Percentiles rank a stretch among this genome's conserved stretches.
These are phyloP conservation scores for Pezicula neosporulosa DNA, from an alignment of 2,329 filamentous ascomycete genomes.

Conservation along the genomic window DNA sequence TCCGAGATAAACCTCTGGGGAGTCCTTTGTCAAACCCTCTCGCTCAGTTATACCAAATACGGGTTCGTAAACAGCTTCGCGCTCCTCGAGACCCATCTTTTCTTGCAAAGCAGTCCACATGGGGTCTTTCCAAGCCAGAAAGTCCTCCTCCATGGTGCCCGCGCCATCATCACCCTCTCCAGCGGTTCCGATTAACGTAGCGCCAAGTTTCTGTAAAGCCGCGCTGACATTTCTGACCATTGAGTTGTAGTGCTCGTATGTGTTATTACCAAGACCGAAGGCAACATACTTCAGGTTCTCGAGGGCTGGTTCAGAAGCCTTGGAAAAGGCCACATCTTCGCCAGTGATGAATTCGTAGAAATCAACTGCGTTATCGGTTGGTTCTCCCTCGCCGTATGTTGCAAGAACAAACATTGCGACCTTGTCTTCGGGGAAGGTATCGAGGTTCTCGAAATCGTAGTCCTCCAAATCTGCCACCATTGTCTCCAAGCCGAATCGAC, in stretches of 20 bases:
- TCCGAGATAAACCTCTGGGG: conserved; percentile 83
- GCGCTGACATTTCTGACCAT: conserved; percentile 94
- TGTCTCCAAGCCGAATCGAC: conserved; percentile 91
- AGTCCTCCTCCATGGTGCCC: conserved; percentile 99
- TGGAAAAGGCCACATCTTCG: conserved; percentile 79
- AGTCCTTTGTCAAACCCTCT: conserved; percentile 69
- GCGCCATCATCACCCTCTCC: conserved; percentile 97
- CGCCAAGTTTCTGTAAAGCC: conserved; percentile 77
- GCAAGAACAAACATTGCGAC: conserved; percentile 92
- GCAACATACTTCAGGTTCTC: conserved; percentile 86
- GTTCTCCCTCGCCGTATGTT: conserved; percentile 97
- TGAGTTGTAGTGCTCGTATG: conserved; percentile 98
- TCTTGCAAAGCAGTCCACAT: conserved; percentile 90
- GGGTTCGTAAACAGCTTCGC: conserved; percentile 93
- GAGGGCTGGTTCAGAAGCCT: conserved; percentile 70
- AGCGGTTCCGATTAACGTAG: conserved; percentile 76
- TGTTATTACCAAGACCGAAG: conserved; percentile 98
- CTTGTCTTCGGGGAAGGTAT: conserved; percentile 85
- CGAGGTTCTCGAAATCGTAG: conserved; percentile 93
- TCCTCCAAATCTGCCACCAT: conserved; percentile 99
- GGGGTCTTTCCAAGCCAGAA: conserved; percentile 97
- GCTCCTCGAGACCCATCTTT: conserved; percentile 87
- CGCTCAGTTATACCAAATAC: conserved; percentile 80
- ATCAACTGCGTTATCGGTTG: conserved; percentile 97
- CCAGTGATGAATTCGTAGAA: conserved; percentile 94